Conservation (phyloP, 1,139 yeast species). For the Debaryomyces sp. region DNA sequence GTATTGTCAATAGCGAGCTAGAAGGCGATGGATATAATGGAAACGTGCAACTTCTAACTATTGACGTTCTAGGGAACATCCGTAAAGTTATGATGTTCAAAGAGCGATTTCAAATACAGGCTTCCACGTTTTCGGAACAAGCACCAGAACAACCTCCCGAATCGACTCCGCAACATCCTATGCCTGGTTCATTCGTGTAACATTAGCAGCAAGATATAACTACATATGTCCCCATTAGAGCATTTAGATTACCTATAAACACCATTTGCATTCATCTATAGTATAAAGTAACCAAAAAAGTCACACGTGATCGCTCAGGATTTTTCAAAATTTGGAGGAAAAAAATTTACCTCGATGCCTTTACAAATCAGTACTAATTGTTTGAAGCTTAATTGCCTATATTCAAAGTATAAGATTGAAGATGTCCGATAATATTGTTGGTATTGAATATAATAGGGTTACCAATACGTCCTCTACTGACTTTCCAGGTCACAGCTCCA, state of each 20-base stretch:
- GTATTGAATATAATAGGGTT: conserved; percentile 89
- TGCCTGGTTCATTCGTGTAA: conserved; percentile 15
- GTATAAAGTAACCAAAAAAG: too few relatives aligned
- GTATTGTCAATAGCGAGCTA: conserved; percentile 17
- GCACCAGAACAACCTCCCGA: neutral
- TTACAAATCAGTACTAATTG: neutral
- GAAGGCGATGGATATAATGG: conserved; percentile 47
- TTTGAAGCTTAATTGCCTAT: neutral
- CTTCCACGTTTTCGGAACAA: neutral
- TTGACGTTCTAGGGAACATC: conserved; percentile 29
- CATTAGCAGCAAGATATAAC: neutral
- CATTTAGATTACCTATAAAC: neutral
- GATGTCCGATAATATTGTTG: conserved; percentile 66
- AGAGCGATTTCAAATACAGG: conserved; percentile 6
- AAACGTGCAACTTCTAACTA: conserved; percentile 32
- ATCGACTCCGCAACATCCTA: conserved; percentile 6
- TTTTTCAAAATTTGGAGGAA: neutral
- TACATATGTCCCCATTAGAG: neutral
- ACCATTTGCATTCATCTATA: neutral
- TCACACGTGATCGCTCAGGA: neutral
- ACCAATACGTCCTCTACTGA: conserved; percentile 86
- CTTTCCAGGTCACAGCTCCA: conserved; percentile 77
- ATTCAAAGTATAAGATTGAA: conserved; percentile 3
- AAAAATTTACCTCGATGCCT: conserved; percentile 9
- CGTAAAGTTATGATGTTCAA: conserved; percentile 16